Evolutionary conservation across 1,284 basidiomycete genomes (phyloP).

Genomic region (Hortiboletus rubellus): DNA sequence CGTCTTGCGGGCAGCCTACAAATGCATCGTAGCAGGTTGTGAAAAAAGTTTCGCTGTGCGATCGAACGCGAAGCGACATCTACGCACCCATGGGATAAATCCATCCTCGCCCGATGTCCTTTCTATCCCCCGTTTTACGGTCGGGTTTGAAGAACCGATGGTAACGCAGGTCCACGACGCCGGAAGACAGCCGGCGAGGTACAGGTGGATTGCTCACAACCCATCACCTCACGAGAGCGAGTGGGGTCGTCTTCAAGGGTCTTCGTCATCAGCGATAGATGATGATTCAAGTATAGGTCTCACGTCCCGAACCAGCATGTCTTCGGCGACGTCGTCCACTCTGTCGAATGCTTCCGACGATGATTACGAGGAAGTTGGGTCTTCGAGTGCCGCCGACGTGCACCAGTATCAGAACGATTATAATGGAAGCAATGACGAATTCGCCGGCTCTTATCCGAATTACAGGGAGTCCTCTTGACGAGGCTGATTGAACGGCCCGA

Average conservation of each 20-base stretch:
- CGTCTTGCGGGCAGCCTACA: conserved; percentile 42
- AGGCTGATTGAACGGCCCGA: conserved; percentile 2
- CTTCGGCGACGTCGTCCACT: conserved; percentile 28
- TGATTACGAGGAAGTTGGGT: conserved; percentile 19
- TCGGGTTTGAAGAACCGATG: conserved; percentile 48
- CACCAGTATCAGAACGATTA: conserved; percentile 10
- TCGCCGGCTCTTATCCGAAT: conserved; percentile 17
- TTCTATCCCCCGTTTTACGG: conserved; percentile 36
- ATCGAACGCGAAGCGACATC: conserved; percentile 62
- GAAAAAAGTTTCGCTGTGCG: conserved; percentile 56
- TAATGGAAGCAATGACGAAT: conserved; percentile 11
- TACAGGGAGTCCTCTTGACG: conserved; percentile 4
- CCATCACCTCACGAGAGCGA: conserved; percentile 30
- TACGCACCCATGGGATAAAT: conserved; percentile 52
- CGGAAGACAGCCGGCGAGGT: conserved; percentile 41
- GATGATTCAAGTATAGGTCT: conserved; percentile 10
- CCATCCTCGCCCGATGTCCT: conserved; percentile 24
- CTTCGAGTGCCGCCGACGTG: conserved; percentile 3
- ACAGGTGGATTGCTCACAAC: conserved; percentile 44
- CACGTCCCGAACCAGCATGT: conserved; percentile 27
- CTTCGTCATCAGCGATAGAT: conserved; percentile 23
- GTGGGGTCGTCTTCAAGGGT: conserved; percentile 15
- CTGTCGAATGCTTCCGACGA: conserved; percentile 31
- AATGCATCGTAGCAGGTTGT: conserved; percentile 50
- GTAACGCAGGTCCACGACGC: conserved; percentile 44